Evolutionary conservation across 1,139 yeast genomes (phyloP).

Genomic region (Blastobotrys arbuscula): DNA sequence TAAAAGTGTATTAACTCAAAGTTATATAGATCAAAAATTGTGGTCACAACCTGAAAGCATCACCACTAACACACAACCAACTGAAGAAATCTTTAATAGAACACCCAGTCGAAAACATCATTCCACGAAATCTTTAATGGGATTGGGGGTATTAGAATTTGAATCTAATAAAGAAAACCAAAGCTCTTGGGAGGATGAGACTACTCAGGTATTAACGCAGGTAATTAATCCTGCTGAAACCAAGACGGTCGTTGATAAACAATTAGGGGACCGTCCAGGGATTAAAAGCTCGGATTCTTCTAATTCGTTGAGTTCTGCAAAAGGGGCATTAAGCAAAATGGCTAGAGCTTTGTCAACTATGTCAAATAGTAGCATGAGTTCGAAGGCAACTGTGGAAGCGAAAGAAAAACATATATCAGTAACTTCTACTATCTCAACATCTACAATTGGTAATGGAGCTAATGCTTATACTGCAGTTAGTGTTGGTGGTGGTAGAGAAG

Average conservation of each 20-base stretch:
- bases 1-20: constrained; percentile 21
- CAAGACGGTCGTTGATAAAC: background rate
- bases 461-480: constrained; percentile 6
- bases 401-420: constrained; percentile 23
- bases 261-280: background rate
- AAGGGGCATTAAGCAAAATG: constrained; percentile 15
- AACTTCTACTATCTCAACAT: constrained; percentile 24
- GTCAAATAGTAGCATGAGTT: constrained; percentile 17
- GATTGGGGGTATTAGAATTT: constrained; percentile 21
- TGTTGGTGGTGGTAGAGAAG: background rate
- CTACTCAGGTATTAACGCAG: constrained; percentile 20
- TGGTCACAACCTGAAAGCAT: constrained; percentile 20
- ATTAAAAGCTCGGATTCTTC: constrained; percentile 12
- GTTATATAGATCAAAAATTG: constrained; percentile 21
- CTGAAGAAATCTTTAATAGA: background rate
- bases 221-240: constrained; percentile 4
- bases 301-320: constrained; percentile 13
- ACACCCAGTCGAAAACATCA: background rate
- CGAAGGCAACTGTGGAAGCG: constrained; percentile 22
- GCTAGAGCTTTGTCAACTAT: constrained; percentile 23
- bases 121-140: constrained; percentile 16
- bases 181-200: constrained; percentile 21
- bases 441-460: constrained; percentile 18
- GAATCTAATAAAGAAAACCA: constrained; percentile 19
- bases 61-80: background rate